Base-by-base conservation (phyloP, 148 eudicot genomes). In the Cornus controversa region DNA sequence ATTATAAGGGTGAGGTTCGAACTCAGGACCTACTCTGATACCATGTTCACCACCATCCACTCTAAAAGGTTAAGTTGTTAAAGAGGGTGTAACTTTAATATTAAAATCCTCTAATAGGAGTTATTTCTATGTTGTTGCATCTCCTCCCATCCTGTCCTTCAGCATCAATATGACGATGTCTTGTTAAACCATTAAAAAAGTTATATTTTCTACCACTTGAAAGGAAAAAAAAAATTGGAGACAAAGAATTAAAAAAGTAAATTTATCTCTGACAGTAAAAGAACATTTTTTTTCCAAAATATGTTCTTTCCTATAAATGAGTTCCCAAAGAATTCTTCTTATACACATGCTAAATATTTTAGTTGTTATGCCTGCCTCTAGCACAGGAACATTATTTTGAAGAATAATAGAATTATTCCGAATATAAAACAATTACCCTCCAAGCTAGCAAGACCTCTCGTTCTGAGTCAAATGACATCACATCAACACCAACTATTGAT, bases 401-500 rank as follows among this genome's bases (percentile, higher is more conserved):
- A 75, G 40, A 65, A 24, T 62, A 10, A 45, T 57, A 76, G 16
- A 31, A 25, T 36, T 31, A 77, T 45, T 40, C 27, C 58, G 40
- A 10, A 67, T 25, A 18, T 29, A 34, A 69, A 50, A 64, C 31
- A 6, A 42, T 89, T 89, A 96, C 99, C 98, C 99, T 91, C 99
- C 99, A 96, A 85, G 97, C 99, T 73, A 93, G 89, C 78, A 96
- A 78, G 31, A 96, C 83, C 77, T 93, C 94, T 89, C 80, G 90
- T 78, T 96, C 99, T 22, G 85, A 89, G 75, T 93, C 94, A 83
- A 96, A 96, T 64, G 99, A 91, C 98, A 96, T 93, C 69, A 96
- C 97, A 87, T 93, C 98, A 79, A 90, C 98, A 60, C 99, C 99
- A 77, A 90, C 98, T 80, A 96, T 96, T n/a, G 99, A 89, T 73